A percentile compares a stretch with the other conserved stretches of the same genome.
phyloP scores from a whole-genome alignment of 305 asterid species.

The Fraxinus ornus region DNA sequence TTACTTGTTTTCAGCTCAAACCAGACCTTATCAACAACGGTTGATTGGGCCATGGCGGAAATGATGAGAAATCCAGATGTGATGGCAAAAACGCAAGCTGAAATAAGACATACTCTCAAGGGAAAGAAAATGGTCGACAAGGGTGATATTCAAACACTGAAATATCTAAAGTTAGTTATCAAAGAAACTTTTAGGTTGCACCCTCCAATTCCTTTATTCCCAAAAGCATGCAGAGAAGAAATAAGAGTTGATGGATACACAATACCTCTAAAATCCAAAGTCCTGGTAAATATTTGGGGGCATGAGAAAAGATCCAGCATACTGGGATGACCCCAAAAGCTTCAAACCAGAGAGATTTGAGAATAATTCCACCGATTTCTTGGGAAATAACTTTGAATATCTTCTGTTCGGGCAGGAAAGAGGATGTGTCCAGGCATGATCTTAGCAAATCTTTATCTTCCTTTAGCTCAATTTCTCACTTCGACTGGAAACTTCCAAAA shows the following conservation, averaged over 20 bases:
- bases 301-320: conserved; percentile 28
- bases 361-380: conserved; percentile 6
- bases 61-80: conserved; percentile 26
- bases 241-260: conserved; percentile 20
- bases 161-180: conserved; percentile 13
- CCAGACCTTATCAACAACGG: conserved; percentile 16
- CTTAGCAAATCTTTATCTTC: conserved; percentile 14
- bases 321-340: not conserved
- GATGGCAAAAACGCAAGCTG: conserved; percentile 24
- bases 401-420: conserved; percentile 26
- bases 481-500: conserved; percentile 26
- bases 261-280: conserved; percentile 26
- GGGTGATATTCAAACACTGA: conserved; percentile 11
- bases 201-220: conserved; percentile 31
- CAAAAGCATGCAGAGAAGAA: conserved; percentile 28
- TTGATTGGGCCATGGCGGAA: conserved; percentile 35
- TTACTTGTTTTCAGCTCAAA: conserved; percentile 32
- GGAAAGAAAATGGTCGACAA: conserved; percentile 20
- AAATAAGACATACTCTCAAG: conserved; percentile 2
- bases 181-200: conserved; percentile 29
- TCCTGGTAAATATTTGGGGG: conserved; percentile 27
- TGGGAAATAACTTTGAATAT: conserved; percentile 24
- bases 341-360: conserved; percentile 16
- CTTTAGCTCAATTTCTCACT: conserved; percentile 22
- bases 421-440: conserved; percentile 25